Evolutionary conservation across 176 grass and related monocot species (phyloP).

Genomic region (Musa acuminata): DNA sequence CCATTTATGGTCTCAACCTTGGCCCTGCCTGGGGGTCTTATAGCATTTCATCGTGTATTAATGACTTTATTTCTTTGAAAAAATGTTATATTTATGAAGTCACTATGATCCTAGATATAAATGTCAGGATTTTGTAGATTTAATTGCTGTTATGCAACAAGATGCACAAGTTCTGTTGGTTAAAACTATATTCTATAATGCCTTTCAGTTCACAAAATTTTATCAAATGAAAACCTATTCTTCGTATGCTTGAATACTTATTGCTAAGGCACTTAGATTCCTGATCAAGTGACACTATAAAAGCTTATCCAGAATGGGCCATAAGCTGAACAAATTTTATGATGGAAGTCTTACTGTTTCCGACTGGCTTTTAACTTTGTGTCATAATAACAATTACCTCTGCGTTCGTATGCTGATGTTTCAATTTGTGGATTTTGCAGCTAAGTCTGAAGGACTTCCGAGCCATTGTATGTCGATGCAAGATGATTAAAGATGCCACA

Average conservation of each 20-base stretch:
- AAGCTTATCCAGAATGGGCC: neutral
- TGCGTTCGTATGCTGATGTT: neutral
- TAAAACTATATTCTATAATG: neutral
- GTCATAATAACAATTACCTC: neutral
- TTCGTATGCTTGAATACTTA: neutral
- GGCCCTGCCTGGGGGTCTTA: no score
- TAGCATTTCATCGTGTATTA: no score
- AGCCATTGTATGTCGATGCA: slow-evolving; percentile 58
- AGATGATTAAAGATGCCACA: slow-evolving; percentile 61
- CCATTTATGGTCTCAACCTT: no score
- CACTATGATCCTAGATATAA: no score
- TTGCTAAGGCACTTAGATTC: neutral
- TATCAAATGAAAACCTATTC: neutral
- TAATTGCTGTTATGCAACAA: no score
- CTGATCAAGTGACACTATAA: neutral
- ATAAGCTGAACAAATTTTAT: neutral
- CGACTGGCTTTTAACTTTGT: neutral
- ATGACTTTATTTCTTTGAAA: no score
- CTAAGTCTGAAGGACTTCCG: slow-evolving; percentile 78
- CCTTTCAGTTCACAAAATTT: neutral
- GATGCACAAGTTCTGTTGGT: no score
- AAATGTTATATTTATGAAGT: no score
- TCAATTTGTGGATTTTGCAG: slow-evolving; percentile 30
- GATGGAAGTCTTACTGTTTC: no score
- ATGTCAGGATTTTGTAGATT: no score